Evolutionary conservation across 108 stramenopile species (phyloP), one percentile per base, ranked within the genome.

Genomic region (Discostella pseudostelligera): DNA sequence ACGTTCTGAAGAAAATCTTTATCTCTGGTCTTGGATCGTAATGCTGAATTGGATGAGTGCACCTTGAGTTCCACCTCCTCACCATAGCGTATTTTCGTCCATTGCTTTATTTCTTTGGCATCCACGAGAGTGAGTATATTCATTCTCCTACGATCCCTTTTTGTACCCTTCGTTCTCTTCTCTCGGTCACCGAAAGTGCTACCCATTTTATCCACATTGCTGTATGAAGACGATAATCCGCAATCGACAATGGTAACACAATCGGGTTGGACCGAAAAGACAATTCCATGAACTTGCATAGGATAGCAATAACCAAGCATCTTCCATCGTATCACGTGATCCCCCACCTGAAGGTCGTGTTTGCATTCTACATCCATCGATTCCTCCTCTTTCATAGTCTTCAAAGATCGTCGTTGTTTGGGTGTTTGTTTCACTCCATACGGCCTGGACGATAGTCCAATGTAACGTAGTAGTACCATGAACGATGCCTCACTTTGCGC

Each of bases 201-300:
- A 0, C 69, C 75, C 13, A 46, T 63, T 44, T 80, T 72, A 53
- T 78, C 70, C n/a, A 14, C 24, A 19, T 61, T 56, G 17, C 39
- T 61, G 0, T 63, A 65, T 24, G n/a, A n/a, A n/a, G 72, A 54
- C 19, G 81, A 78, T 29, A 81, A 57, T 11, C 85, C 85, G 67
- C 83, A 86, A 53, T 86, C 85, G 0, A 75, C 80, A 51, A 86
- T 67, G 17, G 78, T 71, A 12, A 86, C 76, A 3, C 70, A 58
- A 20, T 80, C 76, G 35, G 60, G 72, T 6, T 79, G 79, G 19
- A 51, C 75, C 51, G 79, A 78, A 54, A 83, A 42, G 19, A 83
- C 82, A 59, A 83, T 83, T 11, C 82, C 82, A 60, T 83, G 82
- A 39, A 83, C 71, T 65, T 83, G 82, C 20, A 83, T 76, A 21